A percentile compares a stretch with the other conserved stretches of the same genome.
Conservation (phyloP, 345 rosid species). For the Turritis glabra region DNA sequence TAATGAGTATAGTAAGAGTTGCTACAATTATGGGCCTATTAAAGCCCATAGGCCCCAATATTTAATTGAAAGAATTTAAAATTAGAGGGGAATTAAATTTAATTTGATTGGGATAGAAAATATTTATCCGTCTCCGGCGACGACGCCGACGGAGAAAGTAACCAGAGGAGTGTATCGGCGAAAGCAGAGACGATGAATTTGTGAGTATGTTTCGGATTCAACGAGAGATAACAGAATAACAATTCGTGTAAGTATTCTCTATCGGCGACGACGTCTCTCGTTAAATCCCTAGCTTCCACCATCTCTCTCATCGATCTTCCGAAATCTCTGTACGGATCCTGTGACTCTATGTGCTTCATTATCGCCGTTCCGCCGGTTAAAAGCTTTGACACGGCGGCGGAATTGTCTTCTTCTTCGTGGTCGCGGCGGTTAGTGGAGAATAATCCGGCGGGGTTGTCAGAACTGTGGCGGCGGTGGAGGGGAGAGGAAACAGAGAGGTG, state of each 20-base stretch:
- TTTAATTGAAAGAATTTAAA: neutral
- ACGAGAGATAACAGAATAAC: constrained; percentile 65
- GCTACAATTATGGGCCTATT: constrained; percentile 6
- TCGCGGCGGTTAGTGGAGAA: neutral
- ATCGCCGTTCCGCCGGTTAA: constrained; percentile 59
- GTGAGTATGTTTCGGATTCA: constrained; percentile 75
- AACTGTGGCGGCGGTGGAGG: constrained; percentile 14
- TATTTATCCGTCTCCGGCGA: neutral
- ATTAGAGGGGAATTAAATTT: neutral
- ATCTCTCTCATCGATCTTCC: constrained; percentile 85
- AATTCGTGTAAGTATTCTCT: constrained; percentile 76
- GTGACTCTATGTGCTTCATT: constrained; percentile 55
- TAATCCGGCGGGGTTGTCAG: neutral
- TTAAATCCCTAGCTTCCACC: constrained; percentile 68
- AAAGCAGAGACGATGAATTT: constrained; percentile 74
- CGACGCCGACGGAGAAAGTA: constrained; percentile 43
- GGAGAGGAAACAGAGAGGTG: constrained; percentile 39
- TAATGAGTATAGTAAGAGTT: neutral
- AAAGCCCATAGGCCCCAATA: neutral
- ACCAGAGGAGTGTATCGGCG: constrained; percentile 58
- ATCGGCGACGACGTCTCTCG: constrained; percentile 46
- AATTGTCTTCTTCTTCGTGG: neutral
- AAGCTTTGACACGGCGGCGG: constrained; percentile 5
- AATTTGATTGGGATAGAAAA: constrained; percentile 3
- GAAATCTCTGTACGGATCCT: constrained; percentile 79